Evolutionary conservation across 345 rosid genomes (phyloP).

Genomic region (Dipteronia dyeriana): DNA sequence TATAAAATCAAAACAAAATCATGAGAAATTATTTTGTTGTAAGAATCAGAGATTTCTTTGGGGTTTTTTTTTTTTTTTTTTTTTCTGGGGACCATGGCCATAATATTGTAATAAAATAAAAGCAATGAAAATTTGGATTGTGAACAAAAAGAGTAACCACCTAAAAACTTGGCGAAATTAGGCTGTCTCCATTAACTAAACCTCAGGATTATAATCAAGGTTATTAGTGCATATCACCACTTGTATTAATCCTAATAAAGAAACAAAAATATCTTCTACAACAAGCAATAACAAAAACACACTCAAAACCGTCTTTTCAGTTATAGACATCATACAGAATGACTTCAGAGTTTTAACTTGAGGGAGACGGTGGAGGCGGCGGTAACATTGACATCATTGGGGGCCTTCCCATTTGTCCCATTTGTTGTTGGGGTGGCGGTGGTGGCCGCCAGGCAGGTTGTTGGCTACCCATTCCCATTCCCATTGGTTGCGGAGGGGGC

Average conservation of each 20-base stretch:
- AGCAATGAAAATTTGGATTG: too few relatives aligned
- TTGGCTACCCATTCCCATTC: constrained; percentile 71
- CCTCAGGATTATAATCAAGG: neutral
- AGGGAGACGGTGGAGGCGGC: constrained; percentile 39
- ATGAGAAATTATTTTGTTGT: too few relatives aligned
- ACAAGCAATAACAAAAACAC: neutral
- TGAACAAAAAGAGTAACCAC: too few relatives aligned
- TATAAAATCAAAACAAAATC: too few relatives aligned
- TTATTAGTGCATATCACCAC: neutral
- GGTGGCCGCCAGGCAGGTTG: constrained; percentile 61
- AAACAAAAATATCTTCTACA: neutral
- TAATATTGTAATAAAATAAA: too few relatives aligned
- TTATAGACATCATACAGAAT: neutral
- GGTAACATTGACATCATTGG: constrained; percentile 73
- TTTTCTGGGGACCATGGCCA: too few relatives aligned
- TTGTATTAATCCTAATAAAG: constrained; percentile 1
- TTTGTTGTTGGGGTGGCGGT: constrained; percentile 66
- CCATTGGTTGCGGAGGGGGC: constrained; percentile 79
- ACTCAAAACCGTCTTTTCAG: neutral
- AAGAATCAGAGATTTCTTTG: too few relatives aligned
- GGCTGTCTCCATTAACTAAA: neutral
- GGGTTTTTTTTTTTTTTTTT: too few relatives aligned
- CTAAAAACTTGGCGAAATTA: too few relatives aligned
- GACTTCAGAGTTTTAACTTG: constrained; percentile 8
- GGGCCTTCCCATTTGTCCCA: constrained; percentile 40